Evolutionary conservation across 208 protist genomes (phyloP).

Genomic region (Acanthamoeba healyi): DNA sequence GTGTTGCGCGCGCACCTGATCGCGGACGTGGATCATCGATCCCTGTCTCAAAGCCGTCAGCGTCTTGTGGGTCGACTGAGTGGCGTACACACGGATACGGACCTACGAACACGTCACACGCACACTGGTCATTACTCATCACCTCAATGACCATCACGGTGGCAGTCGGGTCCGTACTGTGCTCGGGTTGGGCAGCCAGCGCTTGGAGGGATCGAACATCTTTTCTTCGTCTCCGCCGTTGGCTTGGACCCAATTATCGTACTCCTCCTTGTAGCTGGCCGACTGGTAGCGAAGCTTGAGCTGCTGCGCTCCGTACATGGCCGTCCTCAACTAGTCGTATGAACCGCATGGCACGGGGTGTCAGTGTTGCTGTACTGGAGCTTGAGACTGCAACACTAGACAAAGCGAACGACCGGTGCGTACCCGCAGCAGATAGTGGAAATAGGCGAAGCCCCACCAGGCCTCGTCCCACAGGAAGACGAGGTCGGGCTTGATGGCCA

Average conservation of each 20-base stretch:
- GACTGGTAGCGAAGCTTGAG: conserved; percentile 42
- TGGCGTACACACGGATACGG: conserved; percentile 70
- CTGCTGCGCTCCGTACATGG: conserved; percentile 35
- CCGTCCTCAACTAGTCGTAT: conserved; percentile 19
- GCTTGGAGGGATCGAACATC: conserved; percentile 51
- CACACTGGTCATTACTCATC: background rate
- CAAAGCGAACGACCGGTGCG: background rate
- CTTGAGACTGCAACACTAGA: no score
- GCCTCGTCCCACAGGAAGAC: conserved; percentile 79
- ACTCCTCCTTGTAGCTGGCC: background rate
- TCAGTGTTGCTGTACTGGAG: no score
- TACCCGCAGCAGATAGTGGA: conserved; percentile 66
- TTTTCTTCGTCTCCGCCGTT: background rate
- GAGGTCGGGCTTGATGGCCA: conserved; percentile 78
- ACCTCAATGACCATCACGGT: no score
- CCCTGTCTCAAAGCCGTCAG: conserved; percentile 74
- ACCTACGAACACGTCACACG: background rate
- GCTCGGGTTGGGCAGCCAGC: conserved; percentile 38
- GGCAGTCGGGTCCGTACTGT: background rate
- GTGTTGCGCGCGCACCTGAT: conserved; percentile 28
- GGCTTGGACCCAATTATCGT: background rate
- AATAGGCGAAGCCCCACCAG: conserved; percentile 76
- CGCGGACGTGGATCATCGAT: conserved; percentile 76
- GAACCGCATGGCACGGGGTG: background rate
- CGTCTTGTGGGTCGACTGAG: conserved; percentile 77